phyloP scores from a whole-genome alignment of 208 protist species.

The Crithidia brevicula region DNA sequence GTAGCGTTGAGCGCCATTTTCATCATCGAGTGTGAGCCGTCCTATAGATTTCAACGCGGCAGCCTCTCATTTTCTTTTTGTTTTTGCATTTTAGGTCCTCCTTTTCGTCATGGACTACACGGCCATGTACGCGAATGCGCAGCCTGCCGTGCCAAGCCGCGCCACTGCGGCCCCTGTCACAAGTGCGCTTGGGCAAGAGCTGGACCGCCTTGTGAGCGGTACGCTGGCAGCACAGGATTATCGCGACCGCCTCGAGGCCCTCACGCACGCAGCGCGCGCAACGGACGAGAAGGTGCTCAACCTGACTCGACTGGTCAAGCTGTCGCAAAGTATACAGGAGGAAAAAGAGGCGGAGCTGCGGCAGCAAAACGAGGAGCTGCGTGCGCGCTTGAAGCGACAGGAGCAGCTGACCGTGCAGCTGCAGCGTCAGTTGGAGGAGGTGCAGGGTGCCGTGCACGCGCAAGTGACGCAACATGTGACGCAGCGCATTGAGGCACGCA shows the following conservation, averaged over 20 bases:
- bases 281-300: constrained; percentile 86
- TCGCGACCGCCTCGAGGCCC: constrained; percentile 53
- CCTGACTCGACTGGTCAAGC: constrained; percentile 80
- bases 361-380: constrained; percentile 69
- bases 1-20: too few relatives aligned
- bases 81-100: background rate
- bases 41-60: too few relatives aligned
- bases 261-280: constrained; percentile 46
- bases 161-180: constrained; percentile 10
- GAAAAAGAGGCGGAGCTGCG: constrained; percentile 73
- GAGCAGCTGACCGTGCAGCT: constrained; percentile 63
- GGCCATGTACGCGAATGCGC: constrained; percentile 1
- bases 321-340: constrained; percentile 72
- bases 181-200: constrained; percentile 25
- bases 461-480: constrained; percentile 21
- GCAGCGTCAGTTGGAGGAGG: constrained; percentile 41
- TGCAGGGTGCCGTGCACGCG: constrained; percentile 23
- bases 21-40: too few relatives aligned
- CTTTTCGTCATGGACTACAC: constrained; percentile 4
- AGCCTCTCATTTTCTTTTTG: constrained; percentile 2
- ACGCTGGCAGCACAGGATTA: constrained; percentile 72
- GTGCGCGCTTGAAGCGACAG: constrained; percentile 63
- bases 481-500: constrained; percentile 19
- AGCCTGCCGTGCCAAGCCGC: background rate
- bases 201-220: constrained; percentile 69